Evolutionary conservation across 352 stramenopile species (phyloP).

Genomic region (Pythium brachiatum): DNA sequence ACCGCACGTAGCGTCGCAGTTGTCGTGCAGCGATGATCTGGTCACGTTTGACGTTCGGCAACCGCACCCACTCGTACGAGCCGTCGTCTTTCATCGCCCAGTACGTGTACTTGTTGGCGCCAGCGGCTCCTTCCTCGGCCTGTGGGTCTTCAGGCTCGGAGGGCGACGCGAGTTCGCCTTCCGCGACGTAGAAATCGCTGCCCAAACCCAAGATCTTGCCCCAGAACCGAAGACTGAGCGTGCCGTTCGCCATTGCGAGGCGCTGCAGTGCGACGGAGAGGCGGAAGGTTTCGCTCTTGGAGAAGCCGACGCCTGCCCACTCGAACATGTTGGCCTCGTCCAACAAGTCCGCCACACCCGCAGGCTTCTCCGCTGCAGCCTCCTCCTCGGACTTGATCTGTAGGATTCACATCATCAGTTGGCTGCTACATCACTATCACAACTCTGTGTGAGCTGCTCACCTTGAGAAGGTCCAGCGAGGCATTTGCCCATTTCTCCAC

Average conservation of each 20-base stretch:
- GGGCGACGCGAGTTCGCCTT: conserved; percentile 54
- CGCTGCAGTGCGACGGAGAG: conserved; percentile 61
- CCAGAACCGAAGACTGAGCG: conserved; percentile 83
- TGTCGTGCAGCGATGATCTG: conserved; percentile 81
- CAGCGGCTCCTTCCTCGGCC: conserved; percentile 59
- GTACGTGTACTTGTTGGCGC: conserved; percentile 89
- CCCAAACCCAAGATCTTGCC: conserved; percentile 78
- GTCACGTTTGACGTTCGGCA: conserved; percentile 69
- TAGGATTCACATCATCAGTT: neutral
- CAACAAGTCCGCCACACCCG: conserved; percentile 59
- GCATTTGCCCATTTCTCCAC: conserved; percentile 66
- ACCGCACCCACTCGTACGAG: conserved; percentile 77
- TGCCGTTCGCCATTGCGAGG: conserved; percentile 50
- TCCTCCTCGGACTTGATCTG: conserved; percentile 55
- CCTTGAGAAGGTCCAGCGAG: conserved; percentile 58
- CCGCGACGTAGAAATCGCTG: conserved; percentile 82
- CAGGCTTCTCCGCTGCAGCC: conserved; percentile 33
- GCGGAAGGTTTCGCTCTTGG: conserved; percentile 68
- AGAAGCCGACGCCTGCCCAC: conserved; percentile 76
- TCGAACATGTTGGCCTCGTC: conserved; percentile 84
- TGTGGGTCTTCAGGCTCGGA: conserved; percentile 66
- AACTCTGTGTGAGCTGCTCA: conserved; percentile 9
- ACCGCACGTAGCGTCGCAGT: conserved; percentile 75
- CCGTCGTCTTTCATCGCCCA: conserved; percentile 86
- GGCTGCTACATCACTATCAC: neutral